Percentiles rank a stretch among this genome's conserved stretches.
Conservation (phyloP, 2,329 filamentous ascomycete genomes). For the Alternaria sp. region DNA sequence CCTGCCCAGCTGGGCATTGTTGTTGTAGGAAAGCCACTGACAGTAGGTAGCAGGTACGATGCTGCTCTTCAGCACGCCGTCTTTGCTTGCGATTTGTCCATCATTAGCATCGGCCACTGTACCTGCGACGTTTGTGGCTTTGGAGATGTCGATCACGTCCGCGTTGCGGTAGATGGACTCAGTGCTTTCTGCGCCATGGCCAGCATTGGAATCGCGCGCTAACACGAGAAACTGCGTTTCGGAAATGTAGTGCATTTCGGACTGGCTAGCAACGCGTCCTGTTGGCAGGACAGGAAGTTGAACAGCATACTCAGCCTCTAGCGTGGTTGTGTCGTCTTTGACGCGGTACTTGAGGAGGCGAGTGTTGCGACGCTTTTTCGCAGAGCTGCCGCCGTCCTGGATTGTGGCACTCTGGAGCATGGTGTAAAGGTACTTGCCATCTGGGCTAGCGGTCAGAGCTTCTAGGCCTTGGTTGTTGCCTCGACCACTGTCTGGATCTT, state of each 20-base stretch:
- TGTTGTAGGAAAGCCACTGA: slow-evolving; percentile 72
- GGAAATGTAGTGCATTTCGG: slow-evolving; percentile 71
- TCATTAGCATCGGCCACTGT: slow-evolving; percentile 44
- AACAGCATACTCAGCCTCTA: slow-evolving; percentile 71
- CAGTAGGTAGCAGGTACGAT: slow-evolving; percentile 70
- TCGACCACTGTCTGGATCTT: slow-evolving; percentile 67
- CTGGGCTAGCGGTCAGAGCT: slow-evolving; percentile 68
- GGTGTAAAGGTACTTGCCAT: slow-evolving; percentile 70
- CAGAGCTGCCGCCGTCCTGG: slow-evolving; percentile 62
- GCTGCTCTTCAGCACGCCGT: slow-evolving; percentile 62
- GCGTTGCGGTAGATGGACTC: slow-evolving; percentile 71
- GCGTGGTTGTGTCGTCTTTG: slow-evolving; percentile 55
- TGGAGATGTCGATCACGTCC: slow-evolving; percentile 72
- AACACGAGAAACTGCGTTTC: slow-evolving; percentile 72
- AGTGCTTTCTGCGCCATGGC: slow-evolving; percentile 63
- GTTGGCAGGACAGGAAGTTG: slow-evolving; percentile 67
- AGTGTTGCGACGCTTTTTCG: slow-evolving; percentile 63
- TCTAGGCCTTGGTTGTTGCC: slow-evolving; percentile 81
- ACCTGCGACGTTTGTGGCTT: slow-evolving; percentile 68
- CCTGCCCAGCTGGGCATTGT: slow-evolving; percentile 68
- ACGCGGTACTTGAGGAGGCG: slow-evolving; percentile 73
- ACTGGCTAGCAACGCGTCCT: slow-evolving; percentile 69
- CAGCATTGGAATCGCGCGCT: slow-evolving; percentile 68
- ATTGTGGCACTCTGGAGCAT: slow-evolving; percentile 70
- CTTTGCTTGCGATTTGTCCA: slow-evolving; percentile 57